Base-by-base conservation (phyloP, 2,329 filamentous ascomycete species). In the Thelonectria discophora region DNA sequence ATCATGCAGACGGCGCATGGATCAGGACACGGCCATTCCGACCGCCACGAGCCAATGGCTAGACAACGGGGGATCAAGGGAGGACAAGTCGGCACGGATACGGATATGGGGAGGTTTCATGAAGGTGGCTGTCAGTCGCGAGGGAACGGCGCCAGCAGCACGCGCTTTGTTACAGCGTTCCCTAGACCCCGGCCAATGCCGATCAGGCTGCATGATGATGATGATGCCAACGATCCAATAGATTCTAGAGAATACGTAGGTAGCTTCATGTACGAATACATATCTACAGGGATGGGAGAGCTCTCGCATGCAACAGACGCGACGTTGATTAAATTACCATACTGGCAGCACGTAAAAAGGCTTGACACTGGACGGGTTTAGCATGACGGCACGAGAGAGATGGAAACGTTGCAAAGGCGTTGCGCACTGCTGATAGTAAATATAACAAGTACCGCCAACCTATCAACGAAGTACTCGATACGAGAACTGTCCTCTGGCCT, bases 1-100 rank as follows among this genome's bases (percentile, higher is more conserved):
- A 54, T 68, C 69, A 72, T 70, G 68, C 66, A 66, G 17, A 42
- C 48, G 55, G 62, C 62, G 69, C 69, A 68, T 70, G 65, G 69
- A 70, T 67, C 69, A 69, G 43, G 50, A 17, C 42, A 45, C 42
- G 67, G 55, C 47, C 65, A 53, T 59, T 39, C 60, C 60, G 54
- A 53, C 49, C 53, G 32, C 47, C 58, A 51, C 58, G 55, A 58
- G 53, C 62, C 62, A 65, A 65, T 65, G 55, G 60, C 13, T 60
- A 42, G 50, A 32, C 50, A 37, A 54, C 32, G 40, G 39, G 39
- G 49, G 62, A 65, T 66, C 55, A 60, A 65, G 63, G 59, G 58
- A 58, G 64, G 27, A 30, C 27, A 30, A 30, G 27, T 30, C 27
- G 27, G 27, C 27, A 30, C 27, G 27, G 27, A 30, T 30, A 30